A percentile compares a stretch with the other conserved stretches of the same genome.
These are phyloP conservation scores for Daedaleopsis sinensis DNA, from an alignment of 768 basidiomycete species.

Conservation along the genomic window DNA sequence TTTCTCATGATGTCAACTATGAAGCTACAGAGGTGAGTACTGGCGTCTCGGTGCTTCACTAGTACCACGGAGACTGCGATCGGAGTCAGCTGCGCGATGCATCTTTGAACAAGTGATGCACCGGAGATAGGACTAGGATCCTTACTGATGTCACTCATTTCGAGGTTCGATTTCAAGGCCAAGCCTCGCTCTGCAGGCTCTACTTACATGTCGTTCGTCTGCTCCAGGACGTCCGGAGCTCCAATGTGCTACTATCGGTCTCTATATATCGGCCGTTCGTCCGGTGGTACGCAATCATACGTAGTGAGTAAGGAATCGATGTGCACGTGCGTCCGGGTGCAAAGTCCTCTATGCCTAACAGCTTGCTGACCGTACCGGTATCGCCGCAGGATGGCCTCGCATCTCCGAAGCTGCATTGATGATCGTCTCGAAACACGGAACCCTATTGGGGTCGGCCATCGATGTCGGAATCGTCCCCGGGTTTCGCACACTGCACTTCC, in stretches of 20 bases:
- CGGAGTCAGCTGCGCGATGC: too few species aligned
- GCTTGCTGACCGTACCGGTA: slow-evolving; percentile 10
- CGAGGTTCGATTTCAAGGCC: too few species aligned
- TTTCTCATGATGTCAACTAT: too few species aligned
- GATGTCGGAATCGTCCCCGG: slow-evolving; percentile 14
- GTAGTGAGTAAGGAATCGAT: not conserved
- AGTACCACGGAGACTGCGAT: too few species aligned
- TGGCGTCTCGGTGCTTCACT: too few species aligned
- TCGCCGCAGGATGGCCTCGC: slow-evolving; percentile 3
- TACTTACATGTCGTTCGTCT: too few species aligned
- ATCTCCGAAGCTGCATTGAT: slow-evolving; percentile 5
- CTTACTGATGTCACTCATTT: too few species aligned
- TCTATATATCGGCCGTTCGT: not conserved
- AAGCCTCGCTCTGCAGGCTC: too few species aligned
- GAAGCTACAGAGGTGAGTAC: too few species aligned
- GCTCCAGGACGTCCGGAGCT: too few species aligned
- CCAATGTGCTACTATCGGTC: not conserved
- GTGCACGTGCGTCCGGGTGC: not conserved
- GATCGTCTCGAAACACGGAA: slow-evolving; percentile 11
- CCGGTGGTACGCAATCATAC: not conserved
- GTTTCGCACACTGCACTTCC: slow-evolving; percentile 2
- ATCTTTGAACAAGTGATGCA: too few species aligned
- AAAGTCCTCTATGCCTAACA: not conserved
- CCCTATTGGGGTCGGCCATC: slow-evolving; percentile 6
- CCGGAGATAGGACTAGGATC: too few species aligned